These are phyloP conservation scores for Suhomyces panamericanus DNA, from an alignment of 1,139 yeast genomes.

Conservation along the genomic window DNA sequence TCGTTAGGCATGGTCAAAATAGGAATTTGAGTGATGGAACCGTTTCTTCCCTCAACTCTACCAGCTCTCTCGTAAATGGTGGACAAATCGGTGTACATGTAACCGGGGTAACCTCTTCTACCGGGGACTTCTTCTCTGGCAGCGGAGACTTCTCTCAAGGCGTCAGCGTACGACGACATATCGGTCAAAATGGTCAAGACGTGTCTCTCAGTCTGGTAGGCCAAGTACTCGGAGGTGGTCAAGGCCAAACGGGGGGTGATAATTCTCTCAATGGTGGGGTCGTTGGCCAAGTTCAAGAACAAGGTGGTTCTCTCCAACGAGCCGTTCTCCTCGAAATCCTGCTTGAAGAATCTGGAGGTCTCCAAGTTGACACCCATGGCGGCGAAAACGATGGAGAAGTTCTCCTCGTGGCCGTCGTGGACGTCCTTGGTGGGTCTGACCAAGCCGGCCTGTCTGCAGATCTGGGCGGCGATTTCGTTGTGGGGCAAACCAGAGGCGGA, in stretches of 20 bases:
- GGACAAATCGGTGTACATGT: slow-evolving; percentile 99
- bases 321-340: slow-evolving; percentile 98
- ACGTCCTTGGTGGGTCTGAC: slow-evolving; percentile 99
- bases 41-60: slow-evolving; percentile 99
- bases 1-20: slow-evolving; percentile 99
- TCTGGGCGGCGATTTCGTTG: slow-evolving; percentile 99
- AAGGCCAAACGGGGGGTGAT: slow-evolving; percentile 99
- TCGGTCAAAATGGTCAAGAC: slow-evolving; percentile 96
- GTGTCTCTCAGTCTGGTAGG: slow-evolving; percentile 98
- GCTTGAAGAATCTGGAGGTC: slow-evolving; percentile 92
- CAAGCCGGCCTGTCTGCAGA: slow-evolving; percentile 98
- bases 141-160: slow-evolving; percentile 98
- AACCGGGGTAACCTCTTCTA: slow-evolving; percentile 99
- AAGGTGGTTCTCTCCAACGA: slow-evolving; percentile 96
- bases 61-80: slow-evolving; percentile 99
- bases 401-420: slow-evolving; percentile 99
- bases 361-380: slow-evolving; percentile 97
- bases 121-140: slow-evolving; percentile 99
- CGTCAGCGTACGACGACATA: slow-evolving; percentile 99
- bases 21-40: slow-evolving; percentile 98
- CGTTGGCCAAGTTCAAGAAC: slow-evolving; percentile 96
- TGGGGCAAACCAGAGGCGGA: slow-evolving; percentile 99
- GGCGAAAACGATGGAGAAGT: slow-evolving; percentile 97
- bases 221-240: slow-evolving; percentile 97
- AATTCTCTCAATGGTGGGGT: slow-evolving; percentile 98